Percentiles rank a stretch among this genome's conserved stretches.
These are phyloP conservation scores for Phytopythium kandeliae DNA, from an alignment of 352 stramenopile species.

Conservation along the genomic window DNA sequence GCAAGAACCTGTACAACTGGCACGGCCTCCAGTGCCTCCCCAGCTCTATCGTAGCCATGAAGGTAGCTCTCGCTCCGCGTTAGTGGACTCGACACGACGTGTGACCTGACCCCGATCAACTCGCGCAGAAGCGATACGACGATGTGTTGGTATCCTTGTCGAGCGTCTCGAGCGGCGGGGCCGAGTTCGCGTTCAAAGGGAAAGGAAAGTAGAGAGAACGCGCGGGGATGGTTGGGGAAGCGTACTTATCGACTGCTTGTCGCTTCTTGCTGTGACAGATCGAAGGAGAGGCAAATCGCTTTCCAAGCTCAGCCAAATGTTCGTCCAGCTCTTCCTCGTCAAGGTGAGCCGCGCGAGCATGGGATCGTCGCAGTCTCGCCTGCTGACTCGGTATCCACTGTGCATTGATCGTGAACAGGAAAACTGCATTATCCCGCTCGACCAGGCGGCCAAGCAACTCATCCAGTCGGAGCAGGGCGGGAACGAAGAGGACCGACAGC, in stretches of 20 bases:
- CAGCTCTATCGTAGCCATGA: conserved; percentile 65
- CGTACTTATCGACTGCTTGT: too few relatives aligned
- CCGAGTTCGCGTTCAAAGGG: conserved; percentile 67
- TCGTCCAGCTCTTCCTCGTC: conserved; percentile 94
- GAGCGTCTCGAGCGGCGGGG: conserved; percentile 12
- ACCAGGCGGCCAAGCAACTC: conserved; percentile 92
- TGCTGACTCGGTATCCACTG: background rate
- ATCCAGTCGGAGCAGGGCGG: conserved; percentile 83
- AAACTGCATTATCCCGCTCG: conserved; percentile 89
- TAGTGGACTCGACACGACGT: too few relatives aligned
- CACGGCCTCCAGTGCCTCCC: conserved; percentile 67
- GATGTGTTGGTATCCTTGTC: conserved; percentile 28
- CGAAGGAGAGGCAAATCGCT: conserved; percentile 82
- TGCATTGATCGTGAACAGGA: too few relatives aligned
- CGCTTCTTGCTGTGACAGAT: conserved; percentile 21
- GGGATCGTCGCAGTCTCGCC: background rate
- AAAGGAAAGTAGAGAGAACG: conserved; percentile 40
- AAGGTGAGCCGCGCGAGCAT: conserved; percentile 32
- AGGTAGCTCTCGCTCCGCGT: conserved; percentile 18
- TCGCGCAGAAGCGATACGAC: conserved; percentile 30
- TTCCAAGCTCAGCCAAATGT: conserved; percentile 91
- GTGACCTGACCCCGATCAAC: background rate
- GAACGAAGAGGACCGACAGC: conserved; percentile 65
- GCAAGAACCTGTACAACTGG: conserved; percentile 96
- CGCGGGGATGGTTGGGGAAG: too few relatives aligned